These are phyloP conservation scores for Vigna hirtella DNA, from an alignment of 306 rosid genomes.

Conservation along the genomic window DNA sequence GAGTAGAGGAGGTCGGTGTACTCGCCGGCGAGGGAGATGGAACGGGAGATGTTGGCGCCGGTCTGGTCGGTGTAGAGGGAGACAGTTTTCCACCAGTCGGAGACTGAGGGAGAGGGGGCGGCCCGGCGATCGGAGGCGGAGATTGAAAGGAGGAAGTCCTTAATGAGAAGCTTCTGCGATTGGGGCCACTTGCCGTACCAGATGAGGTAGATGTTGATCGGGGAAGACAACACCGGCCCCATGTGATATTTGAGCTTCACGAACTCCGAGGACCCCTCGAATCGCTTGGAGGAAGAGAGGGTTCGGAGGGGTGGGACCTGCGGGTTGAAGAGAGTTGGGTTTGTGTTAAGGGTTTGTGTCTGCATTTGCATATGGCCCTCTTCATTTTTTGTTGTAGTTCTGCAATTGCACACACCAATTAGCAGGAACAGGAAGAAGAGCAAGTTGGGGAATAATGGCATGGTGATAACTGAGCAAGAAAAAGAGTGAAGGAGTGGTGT, in stretches of 20 bases:
- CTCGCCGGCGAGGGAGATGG: slow-evolving; percentile 73
- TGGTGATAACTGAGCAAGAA: neutral
- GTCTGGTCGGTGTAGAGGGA: slow-evolving; percentile 92
- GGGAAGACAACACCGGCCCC: slow-evolving; percentile 89
- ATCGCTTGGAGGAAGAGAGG: slow-evolving; percentile 70
- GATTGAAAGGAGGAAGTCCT: slow-evolving; percentile 73
- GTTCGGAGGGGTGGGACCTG: slow-evolving; percentile 57
- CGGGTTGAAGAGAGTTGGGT: slow-evolving; percentile 58
- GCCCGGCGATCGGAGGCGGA: slow-evolving; percentile 46
- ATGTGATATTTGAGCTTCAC: slow-evolving; percentile 86
- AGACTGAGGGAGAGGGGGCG: slow-evolving; percentile 70
- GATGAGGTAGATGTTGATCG: slow-evolving; percentile 80
- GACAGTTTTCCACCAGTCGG: slow-evolving; percentile 88
- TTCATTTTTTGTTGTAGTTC: neutral
- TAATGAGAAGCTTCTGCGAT: slow-evolving; percentile 63
- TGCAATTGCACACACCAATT: neutral
- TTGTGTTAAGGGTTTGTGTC: slow-evolving; percentile 50
- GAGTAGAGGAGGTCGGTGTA: slow-evolving; percentile 66
- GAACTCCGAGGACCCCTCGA: slow-evolving; percentile 84
- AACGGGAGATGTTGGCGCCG: slow-evolving; percentile 80
- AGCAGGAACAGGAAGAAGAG: neutral
- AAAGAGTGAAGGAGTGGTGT: neutral
- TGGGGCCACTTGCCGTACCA: slow-evolving; percentile 89
- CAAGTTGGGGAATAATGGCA: neutral
- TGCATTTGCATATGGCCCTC: neutral